A percentile compares a stretch with the other conserved stretches of the same genome.
phyloP scores from a whole-genome alignment of 805 yeast species.

The Saccharomyces eubayanus region DNA sequence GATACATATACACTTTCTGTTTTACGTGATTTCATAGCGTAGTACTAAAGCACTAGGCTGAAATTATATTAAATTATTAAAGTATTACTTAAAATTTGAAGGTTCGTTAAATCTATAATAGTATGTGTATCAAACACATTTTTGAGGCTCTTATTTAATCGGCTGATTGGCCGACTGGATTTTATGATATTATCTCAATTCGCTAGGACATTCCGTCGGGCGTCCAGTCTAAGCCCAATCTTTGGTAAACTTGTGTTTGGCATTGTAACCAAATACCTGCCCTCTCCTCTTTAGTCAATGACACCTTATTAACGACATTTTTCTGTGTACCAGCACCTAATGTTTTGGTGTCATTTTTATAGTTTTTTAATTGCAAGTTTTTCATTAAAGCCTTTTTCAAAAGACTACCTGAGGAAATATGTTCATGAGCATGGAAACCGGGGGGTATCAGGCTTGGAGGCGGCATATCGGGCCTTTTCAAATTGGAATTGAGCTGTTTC shows the following conservation, averaged over 20 bases:
- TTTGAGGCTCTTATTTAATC: background rate
- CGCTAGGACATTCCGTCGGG: constrained; percentile 32
- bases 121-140: background rate
- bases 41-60: background rate
- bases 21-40: background rate
- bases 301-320: constrained; percentile 11
- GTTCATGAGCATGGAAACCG: background rate
- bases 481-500: constrained; percentile 28
- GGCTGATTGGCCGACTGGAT: background rate
- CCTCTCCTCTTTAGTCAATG: constrained; percentile 48
- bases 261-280: constrained; percentile 55
- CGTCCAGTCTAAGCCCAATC: constrained; percentile 54
- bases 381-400: constrained; percentile 31
- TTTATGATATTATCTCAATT: background rate
- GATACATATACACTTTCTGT: background rate
- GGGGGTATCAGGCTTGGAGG: constrained; percentile 27
- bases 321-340: background rate
- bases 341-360: background rate
- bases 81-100: background rate
- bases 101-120: background rate
- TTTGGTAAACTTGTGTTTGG: constrained; percentile 48
- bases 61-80: background rate
- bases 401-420: constrained; percentile 7
- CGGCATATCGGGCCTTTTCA: constrained; percentile 30
- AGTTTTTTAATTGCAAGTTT: constrained; percentile 15